Base-by-base conservation (phyloP, 306 rosid species). In the Medicago ruthenica region DNA sequence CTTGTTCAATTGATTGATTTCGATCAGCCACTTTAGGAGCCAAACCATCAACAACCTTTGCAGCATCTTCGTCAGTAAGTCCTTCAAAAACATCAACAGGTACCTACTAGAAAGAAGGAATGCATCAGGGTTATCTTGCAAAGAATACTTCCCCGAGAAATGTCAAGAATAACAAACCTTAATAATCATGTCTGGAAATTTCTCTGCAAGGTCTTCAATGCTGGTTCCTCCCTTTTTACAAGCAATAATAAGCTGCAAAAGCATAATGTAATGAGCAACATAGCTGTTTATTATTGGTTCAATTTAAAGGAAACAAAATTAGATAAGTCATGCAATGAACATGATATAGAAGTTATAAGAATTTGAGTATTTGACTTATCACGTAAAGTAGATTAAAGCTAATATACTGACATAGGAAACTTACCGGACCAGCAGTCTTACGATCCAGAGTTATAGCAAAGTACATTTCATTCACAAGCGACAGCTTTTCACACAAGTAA, bases 171-270 rank as follows among this genome's bases (percentile, higher is more conserved):
- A 41, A 78, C 73, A 77, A 54, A 95, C 99, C 98, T 95, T 92
- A 41, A 84, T 36, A 80, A 95, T 95, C 92, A 89, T 89, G 80
- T 95, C 97, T 2, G 99, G 99, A 81, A 80, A 95, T 86, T 95
- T 95, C 85, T 95, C 99, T 36, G 99, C 99, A 51, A 95, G 99
- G 79, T 95, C 99, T 85, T 95, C 99, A 57, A 95, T 95, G 85
- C 99, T 95, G 74, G 99, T 95, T 82, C 99, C 99, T 74, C 99
- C 99, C 85, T 95, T 92, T 37, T 81, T 89, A 84, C 99, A 95
- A 71, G 97, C 92, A 90, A 95, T 95, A 59, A 95, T 89, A 82
- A 95, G 85, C 99, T 95, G 90, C 53, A 68, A 75, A 79, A 47
- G 93, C 27, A 71, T 58, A 70, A 45, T 79, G 67, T 9, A 61